Evolutionary conservation across 176 grass and related monocot species (phyloP).

Genomic region (Juncus effusus): DNA sequence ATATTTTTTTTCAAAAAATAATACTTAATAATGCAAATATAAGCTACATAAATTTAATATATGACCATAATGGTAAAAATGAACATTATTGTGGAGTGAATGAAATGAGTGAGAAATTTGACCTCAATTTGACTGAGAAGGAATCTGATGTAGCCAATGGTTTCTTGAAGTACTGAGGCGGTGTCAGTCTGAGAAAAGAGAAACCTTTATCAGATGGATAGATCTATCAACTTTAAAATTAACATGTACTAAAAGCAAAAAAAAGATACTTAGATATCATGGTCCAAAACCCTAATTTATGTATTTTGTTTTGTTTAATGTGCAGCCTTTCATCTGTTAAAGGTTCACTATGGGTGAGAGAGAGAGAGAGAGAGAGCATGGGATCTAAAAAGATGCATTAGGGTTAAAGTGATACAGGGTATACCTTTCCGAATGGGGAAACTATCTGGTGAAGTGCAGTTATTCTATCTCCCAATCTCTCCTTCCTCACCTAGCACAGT

Average conservation of each 20-base stretch:
- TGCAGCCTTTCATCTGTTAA: constrained; percentile 12
- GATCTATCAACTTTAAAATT: constrained; percentile 27
- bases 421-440: constrained; percentile 84
- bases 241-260: constrained; percentile 46
- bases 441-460: constrained; percentile 79
- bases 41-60: background rate
- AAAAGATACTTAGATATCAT: constrained; percentile 17
- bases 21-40: no score
- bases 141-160: constrained; percentile 77
- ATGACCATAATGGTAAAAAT: background rate
- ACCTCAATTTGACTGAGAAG: constrained; percentile 77
- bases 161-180: constrained; percentile 79
- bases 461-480: constrained; percentile 79
- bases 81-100: background rate
- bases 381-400: background rate
- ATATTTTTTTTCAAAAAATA: no score
- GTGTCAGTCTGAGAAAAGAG: constrained; percentile 70
- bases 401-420: constrained; percentile 2
- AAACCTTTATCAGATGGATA: constrained; percentile 43
- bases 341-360: background rate
- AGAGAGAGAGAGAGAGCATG: no score
- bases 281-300: constrained; percentile 33
- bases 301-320: background rate
- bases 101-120: constrained; percentile 29
- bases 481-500: constrained; percentile 59